Evolutionary conservation across 805 yeast genomes (phyloP), one percentile per base, ranked within the genome.

Genomic region (Hanseniaspora clermontiae): DNA sequence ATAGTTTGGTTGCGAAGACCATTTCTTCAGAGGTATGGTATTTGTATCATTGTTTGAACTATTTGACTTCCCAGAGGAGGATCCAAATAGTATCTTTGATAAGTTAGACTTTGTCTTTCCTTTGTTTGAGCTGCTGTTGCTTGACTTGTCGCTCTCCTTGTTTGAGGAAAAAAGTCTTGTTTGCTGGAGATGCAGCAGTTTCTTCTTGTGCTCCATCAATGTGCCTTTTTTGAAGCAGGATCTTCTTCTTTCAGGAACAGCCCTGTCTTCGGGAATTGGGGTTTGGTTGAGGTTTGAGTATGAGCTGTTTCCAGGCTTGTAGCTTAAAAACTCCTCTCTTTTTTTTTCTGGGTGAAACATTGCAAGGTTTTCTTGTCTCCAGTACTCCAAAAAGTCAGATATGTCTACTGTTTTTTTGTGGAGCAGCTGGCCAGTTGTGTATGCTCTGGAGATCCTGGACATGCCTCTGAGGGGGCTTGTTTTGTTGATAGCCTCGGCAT

Each of bases 1-100:
- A 1, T 68, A 63, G 4, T 69, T 42, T 12, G 51, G 57, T 12
- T 53, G 57, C 0, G 57, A 53, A 66, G 17, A 68, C 72, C 59
- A 63, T 63, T 55, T 60, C 68, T 39, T 68, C 49, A 51, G 66
- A 65, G 11, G 70, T 65, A n/a, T 70, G 27, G 31, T 42, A 43
- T 34, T 43, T 31, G 38, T 29, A 55, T 39, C 39, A 20, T 36
- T 38, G 14, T 37, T 43, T 45, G 47, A n/a, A 34, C 34, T 38
- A 43, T 5, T 17, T 5, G 9, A 9, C 9, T 31, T 43, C 4
- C n/a, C 38, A 4, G 43, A 32, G 9, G 43, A 53, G 9, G 43
- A 53, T 12, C 49, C 49, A 32, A 46, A 46, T 15, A 53, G 38
- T 3, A 53, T 38, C 31, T 53, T 53, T 5, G 57, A 36, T 2